Base-by-base conservation (phyloP, 768 basidiomycete species). In the Termitomyces sp. region DNA sequence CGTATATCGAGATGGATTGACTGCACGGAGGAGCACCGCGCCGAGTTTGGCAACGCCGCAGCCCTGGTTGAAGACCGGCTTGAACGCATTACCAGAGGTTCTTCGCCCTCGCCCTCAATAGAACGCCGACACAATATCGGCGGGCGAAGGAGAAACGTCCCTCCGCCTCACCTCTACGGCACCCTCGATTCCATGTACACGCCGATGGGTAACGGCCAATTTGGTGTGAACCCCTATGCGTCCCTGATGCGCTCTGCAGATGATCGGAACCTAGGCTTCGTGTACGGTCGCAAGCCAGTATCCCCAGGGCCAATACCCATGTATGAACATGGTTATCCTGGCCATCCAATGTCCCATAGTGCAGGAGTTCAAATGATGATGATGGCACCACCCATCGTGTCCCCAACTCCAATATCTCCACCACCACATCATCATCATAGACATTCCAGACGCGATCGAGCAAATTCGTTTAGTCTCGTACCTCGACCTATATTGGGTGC, bases 251-350 rank as follows among this genome's bases (percentile, higher is more conserved):
- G n/a, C n/a, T n/a, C n/a, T n/a, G n/a, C n/a, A n/a, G n/a, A n/a
- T n/a, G n/a, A n/a, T n/a, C n/a, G n/a, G n/a, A n/a, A n/a, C n/a
- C n/a, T n/a, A n/a, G n/a, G n/a, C n/a, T n/a, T n/a, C n/a, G n/a
- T n/a, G n/a, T n/a, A n/a, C 15, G 51, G 60, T 21, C 49, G n/a
- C 23, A 61, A 59, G 17, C 58, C 48, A n/a, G 40, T 51, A 26
- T 61, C 59, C 8, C 62, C 64, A 1, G 61, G 62, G 6, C 59
- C 60, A 15, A 62, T 65, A 57, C 35, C 62, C 17, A 21, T 44
- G 30, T 42, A 56, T 42, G 53, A 52, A 50, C 52, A 53, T 50
- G 46, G 52, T n/a, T n/a, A 61, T 19, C 50, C 50, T 2, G 49
- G 26, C 30, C 35, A 41, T 15, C 19, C 31, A 38, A 28, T 46